Evolutionary conservation across 192 early-diverging fungal species (phyloP).

Genomic region (Coemansia sp.): DNA sequence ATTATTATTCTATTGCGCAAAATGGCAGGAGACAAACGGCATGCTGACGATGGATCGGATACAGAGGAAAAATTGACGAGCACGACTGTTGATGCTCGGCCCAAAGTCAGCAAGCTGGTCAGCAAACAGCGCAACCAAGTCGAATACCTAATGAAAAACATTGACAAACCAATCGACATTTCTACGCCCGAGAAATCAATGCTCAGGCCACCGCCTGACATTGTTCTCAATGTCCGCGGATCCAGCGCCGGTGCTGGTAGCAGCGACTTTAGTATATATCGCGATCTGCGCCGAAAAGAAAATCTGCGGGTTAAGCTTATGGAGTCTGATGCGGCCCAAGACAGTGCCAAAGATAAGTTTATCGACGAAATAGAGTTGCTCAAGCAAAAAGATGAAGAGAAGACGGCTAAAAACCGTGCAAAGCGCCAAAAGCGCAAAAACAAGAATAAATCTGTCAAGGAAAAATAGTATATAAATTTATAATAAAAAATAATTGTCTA

Average conservation of each 20-base stretch:
- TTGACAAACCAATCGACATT: slow-evolving; percentile 79
- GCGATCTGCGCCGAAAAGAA: slow-evolving; percentile 83
- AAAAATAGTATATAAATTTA: slow-evolving; percentile 12
- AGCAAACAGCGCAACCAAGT: slow-evolving; percentile 39
- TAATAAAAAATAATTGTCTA: slow-evolving; percentile 1
- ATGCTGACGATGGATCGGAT: background rate
- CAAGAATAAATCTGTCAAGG: slow-evolving; percentile 44
- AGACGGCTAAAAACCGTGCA: slow-evolving; percentile 83
- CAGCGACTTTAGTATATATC: slow-evolving; percentile 95
- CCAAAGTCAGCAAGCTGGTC: slow-evolving; percentile 10
- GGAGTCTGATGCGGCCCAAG: slow-evolving; percentile 59
- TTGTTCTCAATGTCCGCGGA: slow-evolving; percentile 86
- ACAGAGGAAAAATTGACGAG: background rate
- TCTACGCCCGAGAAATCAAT: slow-evolving; percentile 56
- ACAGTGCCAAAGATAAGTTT: slow-evolving; percentile 59
- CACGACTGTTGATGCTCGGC: background rate
- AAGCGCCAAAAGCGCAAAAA: slow-evolving; percentile 80
- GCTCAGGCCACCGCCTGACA: slow-evolving; percentile 71
- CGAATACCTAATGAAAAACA: slow-evolving; percentile 65
- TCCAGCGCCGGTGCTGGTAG: slow-evolving; percentile 94
- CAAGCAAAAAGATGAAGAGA: slow-evolving; percentile 69
- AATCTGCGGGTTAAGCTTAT: slow-evolving; percentile 75
- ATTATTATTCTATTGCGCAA: background rate
- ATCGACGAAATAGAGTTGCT: slow-evolving; percentile 65
- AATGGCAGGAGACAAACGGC: background rate